phyloP scores from a whole-genome alignment of 75 land plant genomes.

The Sequoia sempervirens region DNA sequence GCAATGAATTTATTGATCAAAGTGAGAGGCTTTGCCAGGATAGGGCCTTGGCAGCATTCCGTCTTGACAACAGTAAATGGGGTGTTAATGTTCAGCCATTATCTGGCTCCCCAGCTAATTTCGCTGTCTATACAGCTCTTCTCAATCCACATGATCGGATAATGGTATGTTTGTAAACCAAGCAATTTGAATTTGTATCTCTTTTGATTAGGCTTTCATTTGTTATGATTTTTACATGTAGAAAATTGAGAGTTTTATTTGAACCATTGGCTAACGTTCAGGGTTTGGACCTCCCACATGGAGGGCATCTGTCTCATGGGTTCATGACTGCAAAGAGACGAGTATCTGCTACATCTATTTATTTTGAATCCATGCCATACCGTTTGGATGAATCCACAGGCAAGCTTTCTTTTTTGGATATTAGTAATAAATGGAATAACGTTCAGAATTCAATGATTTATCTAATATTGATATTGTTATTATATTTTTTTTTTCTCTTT shows the following conservation, averaged over 20 bases:
- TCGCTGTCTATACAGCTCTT: conserved; percentile 88
- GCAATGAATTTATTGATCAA: conserved; percentile 87
- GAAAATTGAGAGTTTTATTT: not conserved
- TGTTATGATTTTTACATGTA: not conserved
- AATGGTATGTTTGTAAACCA: conserved; percentile 45
- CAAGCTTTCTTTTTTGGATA: conserved; percentile 8
- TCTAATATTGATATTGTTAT: not conserved
- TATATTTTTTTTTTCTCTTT: not conserved
- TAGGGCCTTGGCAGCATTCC: conserved; percentile 79
- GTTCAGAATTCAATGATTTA: not conserved
- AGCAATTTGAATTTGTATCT: conserved; percentile 4
- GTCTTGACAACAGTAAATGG: conserved; percentile 65
- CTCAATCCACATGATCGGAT: conserved; percentile 93
- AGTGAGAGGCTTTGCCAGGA: conserved; percentile 78
- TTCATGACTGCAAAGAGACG: conserved; percentile 86
- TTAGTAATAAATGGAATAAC: not conserved
- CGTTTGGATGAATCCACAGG: conserved; percentile 79
- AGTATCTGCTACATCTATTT: conserved; percentile 85
- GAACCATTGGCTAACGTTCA: conserved; percentile 7
- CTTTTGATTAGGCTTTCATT: conserved; percentile 2
- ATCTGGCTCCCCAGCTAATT: conserved; percentile 94
- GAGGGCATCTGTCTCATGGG: conserved; percentile 89
- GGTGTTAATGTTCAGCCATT: conserved; percentile 95
- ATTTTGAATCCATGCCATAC: conserved; percentile 92
- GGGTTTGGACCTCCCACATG: conserved; percentile 87